Evolutionary conservation across 2,329 filamentous ascomycete genomes (phyloP).

Genomic region (Colletotrichum filicis): DNA sequence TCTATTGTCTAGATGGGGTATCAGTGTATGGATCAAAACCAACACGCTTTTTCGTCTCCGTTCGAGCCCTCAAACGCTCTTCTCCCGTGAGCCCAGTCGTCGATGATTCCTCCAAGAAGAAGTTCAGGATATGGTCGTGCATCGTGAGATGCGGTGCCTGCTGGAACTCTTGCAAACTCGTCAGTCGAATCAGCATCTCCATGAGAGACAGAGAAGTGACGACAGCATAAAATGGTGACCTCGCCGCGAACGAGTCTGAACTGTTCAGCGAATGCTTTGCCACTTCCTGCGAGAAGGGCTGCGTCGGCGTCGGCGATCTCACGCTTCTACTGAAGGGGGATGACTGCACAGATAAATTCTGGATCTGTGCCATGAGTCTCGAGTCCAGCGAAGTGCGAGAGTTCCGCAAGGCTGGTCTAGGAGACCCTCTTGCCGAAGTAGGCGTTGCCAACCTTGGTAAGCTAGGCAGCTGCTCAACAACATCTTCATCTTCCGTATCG

Average conservation of each 20-base stretch:
- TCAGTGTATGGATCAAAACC: constrained; percentile 69
- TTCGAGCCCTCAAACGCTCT: constrained; percentile 54
- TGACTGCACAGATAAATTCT: constrained; percentile 49
- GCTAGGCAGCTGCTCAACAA: constrained; percentile 40
- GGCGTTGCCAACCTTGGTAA: background rate
- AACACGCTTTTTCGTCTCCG: constrained; percentile 59
- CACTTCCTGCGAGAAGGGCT: constrained; percentile 12
- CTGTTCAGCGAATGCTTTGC: constrained; percentile 30
- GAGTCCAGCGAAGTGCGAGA: constrained; percentile 48
- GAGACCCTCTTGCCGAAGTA: constrained; percentile 6
- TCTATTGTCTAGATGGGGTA: constrained; percentile 37
- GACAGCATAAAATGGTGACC: constrained; percentile 63
- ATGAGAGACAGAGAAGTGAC: constrained; percentile 76
- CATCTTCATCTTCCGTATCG: constrained; percentile 53
- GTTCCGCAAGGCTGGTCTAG: constrained; percentile 19
- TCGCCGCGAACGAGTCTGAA: constrained; percentile 47
- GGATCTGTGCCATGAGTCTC: constrained; percentile 53
- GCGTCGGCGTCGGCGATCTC: constrained; percentile 2
- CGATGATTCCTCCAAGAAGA: constrained; percentile 78
- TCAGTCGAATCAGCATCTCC: constrained; percentile 87
- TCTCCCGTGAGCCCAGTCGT: constrained; percentile 61
- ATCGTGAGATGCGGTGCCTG: constrained; percentile 91
- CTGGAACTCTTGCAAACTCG: constrained; percentile 90
- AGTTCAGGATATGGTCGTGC: constrained; percentile 87
- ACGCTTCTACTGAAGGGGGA: constrained; percentile 23